These are phyloP conservation scores for Leishmania braziliensis DNA, from an alignment of 208 protist genomes.

Conservation along the genomic window DNA sequence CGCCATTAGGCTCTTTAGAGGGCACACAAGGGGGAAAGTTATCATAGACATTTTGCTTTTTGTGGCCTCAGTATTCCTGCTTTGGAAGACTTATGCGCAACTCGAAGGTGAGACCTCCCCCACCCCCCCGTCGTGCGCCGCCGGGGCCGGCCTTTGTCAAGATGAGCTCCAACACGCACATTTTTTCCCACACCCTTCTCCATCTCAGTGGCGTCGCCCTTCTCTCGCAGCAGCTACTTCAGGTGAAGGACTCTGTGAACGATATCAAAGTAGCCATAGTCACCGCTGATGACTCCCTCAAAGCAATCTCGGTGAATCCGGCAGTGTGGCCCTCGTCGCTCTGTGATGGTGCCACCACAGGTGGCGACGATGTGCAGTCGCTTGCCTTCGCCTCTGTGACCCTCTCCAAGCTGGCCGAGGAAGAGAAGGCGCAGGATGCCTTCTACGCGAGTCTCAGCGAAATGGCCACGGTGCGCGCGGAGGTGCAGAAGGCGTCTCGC, in stretches of 20 bases:
- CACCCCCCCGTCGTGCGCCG: conserved; percentile 23
- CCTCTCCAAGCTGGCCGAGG: conserved; percentile 14
- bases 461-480: conserved; percentile 11
- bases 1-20: neutral
- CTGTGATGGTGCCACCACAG: neutral
- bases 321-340: neutral
- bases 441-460: conserved; percentile 23
- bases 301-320: conserved; percentile 8
- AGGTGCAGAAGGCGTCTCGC: conserved; percentile 17
- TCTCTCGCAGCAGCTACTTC: conserved; percentile 21
- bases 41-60: neutral
- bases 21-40: neutral
- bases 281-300: conserved; percentile 10
- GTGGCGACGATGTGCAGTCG: conserved; percentile 24
- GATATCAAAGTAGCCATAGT: conserved; percentile 25
- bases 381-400: conserved; percentile 14
- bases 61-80: neutral
- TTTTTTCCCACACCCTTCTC: conserved; percentile 2
- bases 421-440: conserved; percentile 25
- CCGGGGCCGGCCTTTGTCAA: neutral
- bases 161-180: neutral
- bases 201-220: conserved; percentile 15
- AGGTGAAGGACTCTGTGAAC: conserved; percentile 19
- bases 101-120: neutral
- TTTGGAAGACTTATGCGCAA: neutral